A percentile compares a stretch with the other conserved stretches of the same genome.
phyloP scores from a whole-genome alignment of 176 grass and related monocot species.

The Carex kokanica region DNA sequence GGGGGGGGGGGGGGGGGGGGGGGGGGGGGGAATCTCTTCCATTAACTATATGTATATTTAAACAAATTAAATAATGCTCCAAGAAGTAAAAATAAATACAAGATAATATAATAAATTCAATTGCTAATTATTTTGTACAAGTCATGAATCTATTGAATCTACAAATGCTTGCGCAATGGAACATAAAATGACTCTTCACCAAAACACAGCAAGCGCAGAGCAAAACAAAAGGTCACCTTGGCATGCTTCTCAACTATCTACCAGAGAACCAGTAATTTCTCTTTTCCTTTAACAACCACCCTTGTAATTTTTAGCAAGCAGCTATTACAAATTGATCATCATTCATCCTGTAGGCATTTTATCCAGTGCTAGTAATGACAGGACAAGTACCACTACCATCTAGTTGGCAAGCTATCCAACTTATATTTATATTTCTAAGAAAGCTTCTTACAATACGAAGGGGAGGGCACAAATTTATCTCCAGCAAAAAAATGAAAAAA shows the following conservation, averaged over 20 bases:
- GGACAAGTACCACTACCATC: background rate
- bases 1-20: no score
- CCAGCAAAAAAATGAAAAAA: background rate
- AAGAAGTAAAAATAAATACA: background rate
- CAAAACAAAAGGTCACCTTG: background rate
- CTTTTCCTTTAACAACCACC: background rate
- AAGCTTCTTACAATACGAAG: background rate
- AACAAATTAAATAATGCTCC: background rate
- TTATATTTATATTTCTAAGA: background rate
- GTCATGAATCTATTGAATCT: background rate
- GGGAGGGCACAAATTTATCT: background rate
- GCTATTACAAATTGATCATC: background rate
- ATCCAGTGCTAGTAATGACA: background rate
- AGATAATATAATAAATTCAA: background rate
- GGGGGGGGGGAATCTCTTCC: no score
- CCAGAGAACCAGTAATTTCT: background rate
- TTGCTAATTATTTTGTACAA: background rate
- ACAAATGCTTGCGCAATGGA: background rate
- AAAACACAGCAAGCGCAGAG: background rate
- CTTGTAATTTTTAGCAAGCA: background rate
- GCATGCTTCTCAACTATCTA: background rate
- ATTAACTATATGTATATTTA: background rate
- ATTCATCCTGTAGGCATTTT: background rate
- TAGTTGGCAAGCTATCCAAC: background rate
- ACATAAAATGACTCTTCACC: background rate